Percentiles rank a stretch among this genome's conserved stretches.
These are phyloP conservation scores for Cetraspora pellucida DNA, from an alignment of 192 early-diverging fungal species.

Conservation along the genomic window DNA sequence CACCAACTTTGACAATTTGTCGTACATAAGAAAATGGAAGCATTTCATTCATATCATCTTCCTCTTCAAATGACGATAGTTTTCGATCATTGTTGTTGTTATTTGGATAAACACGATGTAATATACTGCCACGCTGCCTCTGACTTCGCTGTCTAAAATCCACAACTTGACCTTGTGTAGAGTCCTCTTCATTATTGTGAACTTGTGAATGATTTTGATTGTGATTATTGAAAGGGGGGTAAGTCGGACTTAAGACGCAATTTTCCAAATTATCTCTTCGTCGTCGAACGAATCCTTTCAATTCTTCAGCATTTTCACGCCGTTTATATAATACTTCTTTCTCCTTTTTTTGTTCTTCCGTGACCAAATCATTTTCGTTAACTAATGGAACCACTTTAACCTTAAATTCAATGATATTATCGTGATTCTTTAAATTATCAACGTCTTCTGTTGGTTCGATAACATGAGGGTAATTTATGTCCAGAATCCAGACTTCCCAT, in stretches of 20 bases:
- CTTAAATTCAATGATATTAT: background rate
- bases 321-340: constrained; percentile 13
- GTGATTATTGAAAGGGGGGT: constrained; percentile 5
- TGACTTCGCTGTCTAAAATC: constrained; percentile 14
- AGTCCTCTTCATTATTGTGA: background rate
- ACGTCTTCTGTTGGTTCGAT: background rate
- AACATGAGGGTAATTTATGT: constrained; percentile 18
- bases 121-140: background rate
- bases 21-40: constrained; percentile 29
- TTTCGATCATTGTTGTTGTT: constrained; percentile 8
- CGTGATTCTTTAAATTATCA: background rate
- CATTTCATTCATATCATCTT: constrained; percentile 32
- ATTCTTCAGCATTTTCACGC: background rate
- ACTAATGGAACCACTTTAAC: constrained; percentile 21
- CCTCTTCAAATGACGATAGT: constrained; percentile 5
- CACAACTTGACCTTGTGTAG: constrained; percentile 3
- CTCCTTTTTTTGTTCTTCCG: constrained; percentile 13
- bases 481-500: constrained; percentile 33
- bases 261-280: background rate
- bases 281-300: constrained; percentile 13
- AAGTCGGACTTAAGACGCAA: background rate
- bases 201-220: background rate
- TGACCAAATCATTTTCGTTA: constrained; percentile 23
- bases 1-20: constrained; percentile 35
- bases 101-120: constrained; percentile 16